phyloP scores from a whole-genome alignment of 331 rosid species.

The Stylosanthes scabra region DNA sequence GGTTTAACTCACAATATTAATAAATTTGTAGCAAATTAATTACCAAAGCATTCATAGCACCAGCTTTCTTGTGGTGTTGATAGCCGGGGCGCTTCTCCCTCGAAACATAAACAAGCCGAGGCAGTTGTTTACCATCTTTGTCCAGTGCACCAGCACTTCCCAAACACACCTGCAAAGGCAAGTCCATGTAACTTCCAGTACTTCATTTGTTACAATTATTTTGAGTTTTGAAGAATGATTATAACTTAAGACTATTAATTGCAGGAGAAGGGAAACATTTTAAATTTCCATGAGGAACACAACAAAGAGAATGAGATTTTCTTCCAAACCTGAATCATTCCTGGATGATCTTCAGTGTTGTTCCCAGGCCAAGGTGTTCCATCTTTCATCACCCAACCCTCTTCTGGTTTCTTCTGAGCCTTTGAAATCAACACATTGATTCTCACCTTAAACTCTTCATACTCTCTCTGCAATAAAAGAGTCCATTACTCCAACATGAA shows the following conservation, averaged over 20 bases:
- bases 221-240: slow-evolving; percentile 10
- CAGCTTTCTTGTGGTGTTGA: slow-evolving; percentile 87
- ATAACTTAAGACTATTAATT: neutral
- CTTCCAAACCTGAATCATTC: slow-evolving; percentile 84
- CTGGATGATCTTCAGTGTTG: slow-evolving; percentile 84
- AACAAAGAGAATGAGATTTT: neutral
- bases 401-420: slow-evolving; percentile 90
- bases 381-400: slow-evolving; percentile 95
- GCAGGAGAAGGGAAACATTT: too few species aligned
- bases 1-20: neutral
- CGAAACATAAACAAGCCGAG: slow-evolving; percentile 83
- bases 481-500: neutral
- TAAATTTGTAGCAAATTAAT: slow-evolving; percentile 45
- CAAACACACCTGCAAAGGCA: slow-evolving; percentile 65
- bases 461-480: slow-evolving; percentile 71
- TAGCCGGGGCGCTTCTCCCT: slow-evolving; percentile 86
- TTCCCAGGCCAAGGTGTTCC: slow-evolving; percentile 99
- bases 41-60: slow-evolving; percentile 95
- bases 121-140: slow-evolving; percentile 74
- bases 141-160: slow-evolving; percentile 89
- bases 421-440: slow-evolving; percentile 83
- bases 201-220: neutral
- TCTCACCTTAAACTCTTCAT: slow-evolving; percentile 91
- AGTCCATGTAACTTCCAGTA: slow-evolving; percentile 13
- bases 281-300: too few species aligned